A percentile compares a stretch with the other conserved stretches of the same genome.
phyloP scores from a whole-genome alignment of 768 basidiomycete genomes.

The Leccinum disarticulatum region DNA sequence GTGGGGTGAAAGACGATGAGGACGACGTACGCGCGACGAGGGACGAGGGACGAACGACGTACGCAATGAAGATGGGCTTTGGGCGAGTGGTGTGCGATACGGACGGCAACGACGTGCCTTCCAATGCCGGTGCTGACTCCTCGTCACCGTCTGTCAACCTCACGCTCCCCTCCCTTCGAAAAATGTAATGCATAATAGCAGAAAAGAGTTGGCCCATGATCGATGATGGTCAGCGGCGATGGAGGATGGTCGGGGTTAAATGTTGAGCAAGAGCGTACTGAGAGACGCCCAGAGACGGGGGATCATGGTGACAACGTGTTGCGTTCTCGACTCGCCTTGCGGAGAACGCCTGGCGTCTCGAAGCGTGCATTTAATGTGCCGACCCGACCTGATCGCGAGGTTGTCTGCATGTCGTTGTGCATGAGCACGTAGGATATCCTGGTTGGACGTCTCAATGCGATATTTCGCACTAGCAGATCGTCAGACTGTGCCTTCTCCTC shows the following conservation, averaged over 20 bases:
- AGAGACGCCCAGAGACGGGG: not conserved
- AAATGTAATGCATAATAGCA: slow-evolving; percentile 1
- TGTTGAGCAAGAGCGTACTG: not conserved
- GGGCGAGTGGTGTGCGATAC: not conserved
- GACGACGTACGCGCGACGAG: not conserved
- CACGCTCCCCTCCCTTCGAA: slow-evolving; percentile 11
- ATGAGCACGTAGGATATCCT: not conserved
- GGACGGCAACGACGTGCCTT: not conserved
- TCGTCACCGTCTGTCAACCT: slow-evolving; percentile 19
- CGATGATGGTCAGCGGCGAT: slow-evolving; percentile 8
- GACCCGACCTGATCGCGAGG: not conserved
- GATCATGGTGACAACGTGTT: slow-evolving; percentile 9
- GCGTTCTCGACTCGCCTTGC: not conserved
- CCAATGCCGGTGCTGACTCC: slow-evolving; percentile 9
- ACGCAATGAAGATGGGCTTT: slow-evolving; percentile 30
- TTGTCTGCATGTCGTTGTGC: not conserved
- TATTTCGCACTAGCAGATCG: not conserved
- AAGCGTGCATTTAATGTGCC: slow-evolving; percentile 7
- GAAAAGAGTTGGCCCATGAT: slow-evolving; percentile 26
- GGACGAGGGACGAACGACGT: slow-evolving; percentile 4
- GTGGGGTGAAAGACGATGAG: slow-evolving; percentile 9
- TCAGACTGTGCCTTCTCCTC: not conserved
- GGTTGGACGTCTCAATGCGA: not conserved
- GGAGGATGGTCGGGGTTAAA: slow-evolving; percentile 4
- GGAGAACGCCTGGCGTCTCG: slow-evolving; percentile 8